Evolutionary conservation across 2,329 filamentous ascomycete genomes (phyloP).

Genomic region (Thermothelomyces thermophilus): DNA sequence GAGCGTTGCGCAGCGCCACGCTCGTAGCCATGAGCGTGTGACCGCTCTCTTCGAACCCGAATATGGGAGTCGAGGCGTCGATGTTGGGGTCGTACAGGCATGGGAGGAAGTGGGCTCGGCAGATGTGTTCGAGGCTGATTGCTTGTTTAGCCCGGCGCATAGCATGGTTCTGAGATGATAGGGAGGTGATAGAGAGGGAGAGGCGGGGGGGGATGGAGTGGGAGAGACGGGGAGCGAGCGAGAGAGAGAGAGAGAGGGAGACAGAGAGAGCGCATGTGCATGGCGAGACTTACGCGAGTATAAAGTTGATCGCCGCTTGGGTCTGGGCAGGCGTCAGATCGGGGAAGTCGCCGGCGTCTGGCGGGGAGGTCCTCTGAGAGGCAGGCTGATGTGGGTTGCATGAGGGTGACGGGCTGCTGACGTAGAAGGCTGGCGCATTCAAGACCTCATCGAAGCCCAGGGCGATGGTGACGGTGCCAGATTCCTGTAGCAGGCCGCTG

Average conservation of each 20-base stretch:
- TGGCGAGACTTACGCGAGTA: slow-evolving; percentile 39
- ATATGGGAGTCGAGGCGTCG: slow-evolving; percentile 22
- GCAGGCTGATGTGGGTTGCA: background rate
- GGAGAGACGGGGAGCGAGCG: background rate
- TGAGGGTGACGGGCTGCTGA: slow-evolving; percentile 26
- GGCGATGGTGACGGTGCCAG: slow-evolving; percentile 36
- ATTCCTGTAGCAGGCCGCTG: slow-evolving; percentile 17
- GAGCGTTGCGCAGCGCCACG: slow-evolving; percentile 36
- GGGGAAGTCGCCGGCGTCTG: slow-evolving; percentile 13
- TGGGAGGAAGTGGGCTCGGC: slow-evolving; percentile 43
- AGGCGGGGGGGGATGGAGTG: background rate
- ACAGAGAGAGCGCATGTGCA: background rate
- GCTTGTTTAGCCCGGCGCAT: background rate
- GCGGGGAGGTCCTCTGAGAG: background rate
- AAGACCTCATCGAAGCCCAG: slow-evolving; percentile 37
- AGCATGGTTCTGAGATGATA: background rate
- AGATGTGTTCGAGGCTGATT: slow-evolving; percentile 45
- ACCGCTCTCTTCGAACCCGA: slow-evolving; percentile 22
- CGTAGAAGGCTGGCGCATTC: slow-evolving; percentile 38
- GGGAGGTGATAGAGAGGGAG: background rate
- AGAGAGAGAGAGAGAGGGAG: background rate
- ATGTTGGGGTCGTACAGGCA: slow-evolving; percentile 32
- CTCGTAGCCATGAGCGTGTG: slow-evolving; percentile 41
- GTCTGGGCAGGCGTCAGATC: slow-evolving; percentile 36
- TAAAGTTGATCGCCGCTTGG: slow-evolving; percentile 46